Evolutionary conservation across 1,139 yeast genomes (phyloP).

Genomic region (Kodamaea arcana): DNA sequence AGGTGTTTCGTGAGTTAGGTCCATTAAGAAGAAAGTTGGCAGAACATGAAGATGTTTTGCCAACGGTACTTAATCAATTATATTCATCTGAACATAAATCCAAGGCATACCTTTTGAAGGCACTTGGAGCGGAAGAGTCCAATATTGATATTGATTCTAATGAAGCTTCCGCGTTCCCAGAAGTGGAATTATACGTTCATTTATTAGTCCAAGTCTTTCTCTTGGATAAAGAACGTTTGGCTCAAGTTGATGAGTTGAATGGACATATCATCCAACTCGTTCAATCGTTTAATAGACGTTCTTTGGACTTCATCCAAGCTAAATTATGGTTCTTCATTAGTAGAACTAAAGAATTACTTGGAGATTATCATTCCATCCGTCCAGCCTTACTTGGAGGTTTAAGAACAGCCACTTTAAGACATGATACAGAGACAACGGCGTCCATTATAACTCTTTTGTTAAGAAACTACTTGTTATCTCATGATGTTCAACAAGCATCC

Average conservation of each 20-base stretch:
- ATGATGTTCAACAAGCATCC: conserved; percentile 84
- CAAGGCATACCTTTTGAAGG: conserved; percentile 41
- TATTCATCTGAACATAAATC: conserved; percentile 48
- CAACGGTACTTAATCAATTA: conserved; percentile 48
- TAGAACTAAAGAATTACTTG: conserved; percentile 68
- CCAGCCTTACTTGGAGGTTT: conserved; percentile 68
- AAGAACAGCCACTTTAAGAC: conserved; percentile 87
- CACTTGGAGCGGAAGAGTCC: conserved; percentile 21
- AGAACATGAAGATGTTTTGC: conserved; percentile 44
- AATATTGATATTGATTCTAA: conserved; percentile 6
- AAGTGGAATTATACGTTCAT: conserved; percentile 76
- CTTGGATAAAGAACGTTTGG: conserved; percentile 55
- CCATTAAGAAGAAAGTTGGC: conserved; percentile 64
- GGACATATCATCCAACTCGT: conserved; percentile 51
- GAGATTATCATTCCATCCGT: conserved; percentile 60
- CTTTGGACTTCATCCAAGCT: conserved; percentile 82
- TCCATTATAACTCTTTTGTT: conserved; percentile 77
- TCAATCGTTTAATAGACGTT: conserved; percentile 68
- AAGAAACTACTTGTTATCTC: conserved; percentile 72
- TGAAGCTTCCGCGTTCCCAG: conserved; percentile 43
- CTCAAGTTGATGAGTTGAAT: conserved; percentile 51
- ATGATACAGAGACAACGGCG: conserved; percentile 89
- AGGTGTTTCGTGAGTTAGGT: conserved; percentile 80
- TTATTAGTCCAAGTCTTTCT: conserved; percentile 73
- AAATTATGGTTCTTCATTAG: conserved; percentile 91